Base-by-base conservation (phyloP, 2,329 filamentous ascomycete genomes). In the Talaromyces sp. region DNA sequence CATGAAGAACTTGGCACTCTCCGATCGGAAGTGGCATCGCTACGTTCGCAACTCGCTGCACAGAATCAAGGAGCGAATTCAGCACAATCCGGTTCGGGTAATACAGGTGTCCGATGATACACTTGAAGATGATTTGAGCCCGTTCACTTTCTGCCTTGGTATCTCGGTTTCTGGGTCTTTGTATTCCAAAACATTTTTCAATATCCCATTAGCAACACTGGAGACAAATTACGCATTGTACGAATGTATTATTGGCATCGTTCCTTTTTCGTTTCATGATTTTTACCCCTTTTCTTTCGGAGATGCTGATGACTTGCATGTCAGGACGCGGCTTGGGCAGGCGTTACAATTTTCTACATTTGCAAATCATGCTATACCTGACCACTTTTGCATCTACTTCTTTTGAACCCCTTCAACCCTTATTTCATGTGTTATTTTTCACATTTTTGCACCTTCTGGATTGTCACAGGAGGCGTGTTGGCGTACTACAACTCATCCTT, bases 1-100 rank as follows among this genome's bases (percentile, higher is more conserved):
- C 74, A 78, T 52, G 71, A 75, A 8, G 70, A 77, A 60, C 58
- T 78, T 46, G 68, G 69, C 37, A 66, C 66, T 7, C 64, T 78
- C 51, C 74, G 73, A 56, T 69, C 72, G 9, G 76, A 78, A 60
- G 73, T 78, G 25, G 70, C 69, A 28, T 62, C 69, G 6, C 63
- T 78, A 21, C 70, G 72, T 56, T 69, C 72, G 21, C 76, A 77
- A 57, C 59, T 77, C 54, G 70, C 72, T 13, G 62, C 62, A 37
- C 28, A 62, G 13, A 61, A 60, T 52, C 60, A 57, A 33, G 36
- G 63, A 28, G 13, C 53, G 21, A 57, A 13, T 53, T 28, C 56
- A 36, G 28, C 28, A 11, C 52, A 59, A 28, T 21, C 41, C 5
- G 55, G 48, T 17, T 19, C 53, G 6, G 48, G 33, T 7, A 37